A percentile compares a stretch with the other conserved stretches of the same genome.
Evolutionary conservation across 495 filamentous ascomycete species (phyloP).

Genomic region (Aeminium ludgeri): DNA sequence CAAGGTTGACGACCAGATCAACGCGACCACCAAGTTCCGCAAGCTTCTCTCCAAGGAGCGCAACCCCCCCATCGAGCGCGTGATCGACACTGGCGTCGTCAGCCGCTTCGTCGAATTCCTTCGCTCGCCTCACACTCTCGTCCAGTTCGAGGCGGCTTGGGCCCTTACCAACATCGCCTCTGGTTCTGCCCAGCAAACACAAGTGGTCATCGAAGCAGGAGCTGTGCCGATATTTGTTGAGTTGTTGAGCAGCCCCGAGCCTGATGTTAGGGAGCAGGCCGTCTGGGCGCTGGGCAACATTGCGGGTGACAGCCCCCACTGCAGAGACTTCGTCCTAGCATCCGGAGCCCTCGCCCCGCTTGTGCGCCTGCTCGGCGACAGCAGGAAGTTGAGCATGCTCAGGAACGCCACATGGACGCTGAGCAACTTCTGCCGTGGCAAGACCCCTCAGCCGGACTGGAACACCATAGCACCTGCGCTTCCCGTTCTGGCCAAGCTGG

Average conservation of each 20-base stretch:
- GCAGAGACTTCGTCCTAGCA: slow-evolving; percentile 85
- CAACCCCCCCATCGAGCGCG: slow-evolving; percentile 96
- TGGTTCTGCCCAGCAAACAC: slow-evolving; percentile 89
- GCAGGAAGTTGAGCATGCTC: slow-evolving; percentile 98
- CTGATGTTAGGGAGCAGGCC: slow-evolving; percentile 95
- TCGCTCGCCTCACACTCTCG: slow-evolving; percentile 90
- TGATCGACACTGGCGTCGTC: slow-evolving; percentile 98
- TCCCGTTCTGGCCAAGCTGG: slow-evolving; percentile 90
- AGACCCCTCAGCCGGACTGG: slow-evolving; percentile 98
- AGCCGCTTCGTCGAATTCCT: slow-evolving; percentile 97
- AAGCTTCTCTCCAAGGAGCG: slow-evolving; percentile 97
- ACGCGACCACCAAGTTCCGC: slow-evolving; percentile 97
- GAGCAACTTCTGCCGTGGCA: slow-evolving; percentile 99
- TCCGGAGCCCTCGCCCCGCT: slow-evolving; percentile 82
- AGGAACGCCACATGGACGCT: slow-evolving; percentile 98
- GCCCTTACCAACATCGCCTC: slow-evolving; percentile 98
- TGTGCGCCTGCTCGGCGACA: slow-evolving; percentile 78
- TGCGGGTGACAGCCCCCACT: slow-evolving; percentile 93
- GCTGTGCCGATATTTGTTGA: slow-evolving; percentile 98
- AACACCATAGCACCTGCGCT: slow-evolving; percentile 86
- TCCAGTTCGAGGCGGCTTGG: slow-evolving; percentile 99
- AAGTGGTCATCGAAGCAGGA: slow-evolving; percentile 96
- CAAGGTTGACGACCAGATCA: slow-evolving; percentile 92
- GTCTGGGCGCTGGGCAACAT: slow-evolving; percentile 99
- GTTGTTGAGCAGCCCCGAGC: slow-evolving; percentile 83